Evolutionary conservation across 2,329 filamentous ascomycete genomes (phyloP).

Genomic region (Colletotrichum truncatum): DNA sequence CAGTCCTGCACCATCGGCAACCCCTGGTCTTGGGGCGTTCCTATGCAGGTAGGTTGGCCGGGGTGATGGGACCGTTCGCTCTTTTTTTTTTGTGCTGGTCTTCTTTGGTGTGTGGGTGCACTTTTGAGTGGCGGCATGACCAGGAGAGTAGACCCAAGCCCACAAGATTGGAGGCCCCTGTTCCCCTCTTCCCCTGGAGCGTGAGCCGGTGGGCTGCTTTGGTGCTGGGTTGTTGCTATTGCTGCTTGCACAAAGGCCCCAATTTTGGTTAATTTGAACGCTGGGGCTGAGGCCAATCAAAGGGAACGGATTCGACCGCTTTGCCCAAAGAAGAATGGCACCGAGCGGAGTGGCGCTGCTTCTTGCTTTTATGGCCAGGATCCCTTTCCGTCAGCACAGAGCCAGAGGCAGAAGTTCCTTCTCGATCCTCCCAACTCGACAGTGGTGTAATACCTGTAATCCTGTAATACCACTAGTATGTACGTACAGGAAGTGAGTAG

Average conservation of each 20-base stretch:
- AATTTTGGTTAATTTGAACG: constrained; percentile 15
- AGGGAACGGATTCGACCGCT: neutral
- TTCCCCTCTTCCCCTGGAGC: no score
- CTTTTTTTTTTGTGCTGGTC: neutral
- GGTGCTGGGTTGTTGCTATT: no score
- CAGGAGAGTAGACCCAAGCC: neutral
- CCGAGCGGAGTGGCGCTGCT: constrained; percentile 21
- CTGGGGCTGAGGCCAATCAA: constrained; percentile 7
- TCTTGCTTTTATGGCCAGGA: constrained; percentile 10
- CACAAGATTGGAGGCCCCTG: constrained; percentile 1
- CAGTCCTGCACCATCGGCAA: constrained; percentile 7
- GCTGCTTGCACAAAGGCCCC: constrained; percentile 10
- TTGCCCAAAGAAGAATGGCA: constrained; percentile 24
- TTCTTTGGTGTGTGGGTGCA: neutral
- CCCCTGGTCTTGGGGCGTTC: constrained; percentile 18
- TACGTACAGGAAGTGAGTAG: neutral
- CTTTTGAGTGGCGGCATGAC: constrained; percentile 11
- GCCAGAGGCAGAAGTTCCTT: neutral
- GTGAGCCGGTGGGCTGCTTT: neutral
- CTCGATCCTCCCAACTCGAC: neutral
- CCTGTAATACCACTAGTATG: no score
- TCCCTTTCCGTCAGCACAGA: constrained; percentile 24
- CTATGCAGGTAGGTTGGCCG: neutral
- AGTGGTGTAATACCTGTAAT: no score
- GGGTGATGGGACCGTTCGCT: neutral